Evolutionary conservation across 139 green algal species (phyloP), one percentile per base, ranked within the genome.

Genomic region (Raphidocelis subcapitata): DNA sequence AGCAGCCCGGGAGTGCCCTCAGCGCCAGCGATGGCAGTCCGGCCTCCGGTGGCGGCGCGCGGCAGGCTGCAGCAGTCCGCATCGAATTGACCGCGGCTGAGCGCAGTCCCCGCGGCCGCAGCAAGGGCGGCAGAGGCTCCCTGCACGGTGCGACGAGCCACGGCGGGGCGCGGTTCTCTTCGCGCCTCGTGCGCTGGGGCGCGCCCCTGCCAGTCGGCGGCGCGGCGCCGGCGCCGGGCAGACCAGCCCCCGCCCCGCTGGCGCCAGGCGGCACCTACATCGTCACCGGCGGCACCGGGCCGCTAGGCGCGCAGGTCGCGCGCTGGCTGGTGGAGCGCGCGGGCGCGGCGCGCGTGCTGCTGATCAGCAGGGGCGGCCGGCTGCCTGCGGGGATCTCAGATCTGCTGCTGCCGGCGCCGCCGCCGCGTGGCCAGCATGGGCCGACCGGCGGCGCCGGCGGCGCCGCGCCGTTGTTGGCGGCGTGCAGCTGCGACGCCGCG

Each of bases 271-370:
- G 82, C 26, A 81, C 67, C 1, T 84, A 75, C 57, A 59, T 87
- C 24, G 62, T 87, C 29, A 84, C 82, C 1, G 82, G 82, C 26
- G 82, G 82, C 16, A 65, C 54, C n/a, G 82, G 82, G 35, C 62
- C 74, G 26, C 68, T 77, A 16, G 82, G 59, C 14, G 61, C 32
- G 26, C 72, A 80, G 47, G 60, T 85, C 26, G 82, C 73, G 0
- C 41, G 33, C 1, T 87, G 82, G 82, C 79, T 87, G 44, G 41
- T 69, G 0, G 32, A 18, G 0, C 16, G n/a, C 1, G 54, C 62
- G n/a, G 67, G 61, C 16, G 77, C 46, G 51, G 64, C 62, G 12
- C 79, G 83, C 59, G 69, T 88, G 36, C 76, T 84, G 52, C 62
- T 88, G 47, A 21, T 82, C 28, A 84, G 76, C 63, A 72, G 79